These are phyloP conservation scores for Carallia brachiata DNA, from an alignment of 345 rosid genomes.

Conservation along the genomic window DNA sequence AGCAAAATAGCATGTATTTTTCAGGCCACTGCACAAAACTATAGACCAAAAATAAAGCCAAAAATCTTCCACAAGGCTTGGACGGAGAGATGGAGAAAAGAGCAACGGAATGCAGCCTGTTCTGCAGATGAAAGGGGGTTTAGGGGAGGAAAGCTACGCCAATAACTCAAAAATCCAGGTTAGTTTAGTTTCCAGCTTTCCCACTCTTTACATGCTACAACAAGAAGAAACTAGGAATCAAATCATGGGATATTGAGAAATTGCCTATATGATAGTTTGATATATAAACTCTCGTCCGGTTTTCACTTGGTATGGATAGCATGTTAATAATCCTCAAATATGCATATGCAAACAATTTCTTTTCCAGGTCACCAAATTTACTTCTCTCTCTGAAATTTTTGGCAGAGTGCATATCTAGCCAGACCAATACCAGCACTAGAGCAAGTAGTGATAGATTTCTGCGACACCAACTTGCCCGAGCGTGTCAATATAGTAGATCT, in stretches of 20 bases:
- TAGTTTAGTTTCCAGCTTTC: not conserved
- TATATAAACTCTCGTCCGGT: too few species aligned
- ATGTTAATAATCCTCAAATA: not conserved
- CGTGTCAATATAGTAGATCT: constrained; percentile 35
- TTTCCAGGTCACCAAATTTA: not conserved
- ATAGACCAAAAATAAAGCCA: too few species aligned
- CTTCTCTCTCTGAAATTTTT: not conserved
- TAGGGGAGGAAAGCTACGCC: constrained; percentile 41
- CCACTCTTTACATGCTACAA: not conserved
- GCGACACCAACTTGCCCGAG: constrained; percentile 10
- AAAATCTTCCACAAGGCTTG: too few species aligned
- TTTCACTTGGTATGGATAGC: not conserved
- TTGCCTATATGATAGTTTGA: too few species aligned
- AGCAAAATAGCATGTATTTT: too few species aligned
- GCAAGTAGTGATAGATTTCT: constrained; percentile 29
- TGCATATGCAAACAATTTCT: not conserved
- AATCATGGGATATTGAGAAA: too few species aligned
- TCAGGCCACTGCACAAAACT: too few species aligned
- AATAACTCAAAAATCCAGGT: constrained; percentile 33
- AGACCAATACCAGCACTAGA: constrained; percentile 22
- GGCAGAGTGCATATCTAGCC: constrained; percentile 25
- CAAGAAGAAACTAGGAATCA: too few species aligned
- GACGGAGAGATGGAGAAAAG: constrained; percentile 4
- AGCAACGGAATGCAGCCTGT: constrained; percentile 14
- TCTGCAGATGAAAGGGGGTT: constrained; percentile 31